Base-by-base conservation (phyloP, 805 yeast genomes). In the Groenewaldozyma tartarivorans region DNA sequence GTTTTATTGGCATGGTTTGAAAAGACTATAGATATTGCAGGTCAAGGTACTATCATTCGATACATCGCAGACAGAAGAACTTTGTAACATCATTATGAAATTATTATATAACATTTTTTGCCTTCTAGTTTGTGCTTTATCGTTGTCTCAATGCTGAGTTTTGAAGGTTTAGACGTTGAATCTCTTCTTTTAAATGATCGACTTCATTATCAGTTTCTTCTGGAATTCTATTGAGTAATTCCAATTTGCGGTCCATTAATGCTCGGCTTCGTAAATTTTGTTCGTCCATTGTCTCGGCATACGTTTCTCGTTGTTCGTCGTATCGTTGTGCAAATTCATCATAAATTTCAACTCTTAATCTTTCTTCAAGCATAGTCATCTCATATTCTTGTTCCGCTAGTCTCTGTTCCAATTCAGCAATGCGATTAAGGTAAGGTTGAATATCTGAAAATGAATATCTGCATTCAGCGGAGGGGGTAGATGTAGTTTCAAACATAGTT, bases 1-100 rank as follows among this genome's bases (percentile, higher is more conserved):
- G 70, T 80, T 36, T 61, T 92, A 51, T 73, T 92, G 52, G 75
- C 81, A 24, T 92, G 98, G 98, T 85, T 81, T 57, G 96, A 90
- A 51, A 87, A 86, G 63, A 75, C 90, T 16, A 79, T 85, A 29
- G 94, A 81, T 46, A 65, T 74, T 17, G 75, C 88, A 13, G 97
- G 97, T 16, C 79, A 81, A 56, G 95, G 95, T 9, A 83, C 95
- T 33, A 79, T 92, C 51, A 83, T 83, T 38, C 77, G 95, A 52
- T 87, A 77, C 61, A 70, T 87, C 62, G 75, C 86, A 33, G 97
- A 90, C 63, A 76, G 94, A 65, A 74, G 92, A 58, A 74, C 85
- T 4, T 80, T 85, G 26, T 84, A 61, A 57, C 30, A 19, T 16
- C 11, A 5, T 4, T 30, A n/a, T 4, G n/a, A 15, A 11, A 26